These are phyloP conservation scores for Tilletiopsis washingtonensis DNA, from an alignment of 1,284 basidiomycete species.

Conservation along the genomic window DNA sequence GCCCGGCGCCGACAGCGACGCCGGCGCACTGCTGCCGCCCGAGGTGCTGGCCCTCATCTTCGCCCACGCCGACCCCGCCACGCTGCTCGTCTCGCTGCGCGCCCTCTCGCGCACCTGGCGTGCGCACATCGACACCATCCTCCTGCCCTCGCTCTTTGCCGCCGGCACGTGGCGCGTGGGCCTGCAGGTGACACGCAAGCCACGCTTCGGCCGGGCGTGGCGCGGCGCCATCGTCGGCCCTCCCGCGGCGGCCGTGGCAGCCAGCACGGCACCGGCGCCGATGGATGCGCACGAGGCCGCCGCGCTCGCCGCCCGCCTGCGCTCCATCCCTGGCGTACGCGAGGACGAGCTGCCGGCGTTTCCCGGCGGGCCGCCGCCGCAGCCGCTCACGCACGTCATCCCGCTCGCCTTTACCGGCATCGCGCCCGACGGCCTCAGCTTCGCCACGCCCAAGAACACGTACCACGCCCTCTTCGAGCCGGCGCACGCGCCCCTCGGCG, in stretches of 20 bases:
- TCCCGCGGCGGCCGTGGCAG: no score
- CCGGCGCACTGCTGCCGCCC: constrained; percentile 16
- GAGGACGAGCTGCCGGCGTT: constrained; percentile 2
- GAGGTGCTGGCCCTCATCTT: constrained; percentile 38
- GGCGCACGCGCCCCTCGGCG: constrained; percentile 10
- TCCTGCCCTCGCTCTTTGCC: constrained; percentile 25
- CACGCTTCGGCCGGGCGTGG: background rate
- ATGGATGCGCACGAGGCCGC: no score
- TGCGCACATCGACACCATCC: constrained; percentile 22
- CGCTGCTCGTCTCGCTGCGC: constrained; percentile 34
- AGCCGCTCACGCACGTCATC: constrained; percentile 22
- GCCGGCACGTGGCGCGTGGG: constrained; percentile 31
- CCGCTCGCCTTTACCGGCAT: constrained; percentile 27
- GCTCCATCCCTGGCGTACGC: no score
- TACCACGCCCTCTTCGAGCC: constrained; percentile 38
- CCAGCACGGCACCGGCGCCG: no score
- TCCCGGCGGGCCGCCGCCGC: background rate
- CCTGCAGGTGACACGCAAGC: constrained; percentile 25
- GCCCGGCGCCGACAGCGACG: background rate
- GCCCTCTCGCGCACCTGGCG: constrained; percentile 28
- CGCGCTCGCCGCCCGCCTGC: no score
- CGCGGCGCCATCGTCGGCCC: constrained; percentile 1
- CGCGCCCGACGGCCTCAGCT: constrained; percentile 22
- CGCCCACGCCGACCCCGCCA: constrained; percentile 35
- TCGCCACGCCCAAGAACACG: constrained; percentile 22